Evolutionary conservation across 495 filamentous ascomycete genomes (phyloP).

Genomic region (Xanthoparmelia taractica): DNA sequence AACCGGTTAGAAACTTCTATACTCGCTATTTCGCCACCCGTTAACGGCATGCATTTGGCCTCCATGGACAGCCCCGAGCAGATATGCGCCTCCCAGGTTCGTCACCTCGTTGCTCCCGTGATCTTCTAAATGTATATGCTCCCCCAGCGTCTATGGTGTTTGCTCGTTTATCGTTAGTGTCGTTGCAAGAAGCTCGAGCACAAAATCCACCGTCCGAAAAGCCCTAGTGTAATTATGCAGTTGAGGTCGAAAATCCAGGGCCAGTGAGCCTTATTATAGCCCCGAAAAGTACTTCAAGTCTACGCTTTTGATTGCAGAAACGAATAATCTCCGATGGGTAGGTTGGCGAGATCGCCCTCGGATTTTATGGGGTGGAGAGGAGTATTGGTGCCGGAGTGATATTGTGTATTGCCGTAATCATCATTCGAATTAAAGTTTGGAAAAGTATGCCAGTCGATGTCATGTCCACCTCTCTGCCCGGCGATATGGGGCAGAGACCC

Average conservation of each 20-base stretch:
- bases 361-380: conserved; percentile 21
- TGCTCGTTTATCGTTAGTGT: conserved; percentile 15
- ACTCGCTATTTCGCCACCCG: background rate
- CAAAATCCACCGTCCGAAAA: background rate
- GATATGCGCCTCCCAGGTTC: conserved; percentile 11
- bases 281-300: background rate
- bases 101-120: background rate
- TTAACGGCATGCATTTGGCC: background rate
- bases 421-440: conserved; percentile 6
- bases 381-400: conserved; percentile 19
- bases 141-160: conserved; percentile 6
- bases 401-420: conserved; percentile 20
- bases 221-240: conserved; percentile 7
- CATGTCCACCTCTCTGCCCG: conserved; percentile 16
- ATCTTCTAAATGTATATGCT: conserved; percentile 6
- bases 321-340: background rate
- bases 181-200: conserved; percentile 13
- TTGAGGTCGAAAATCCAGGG: background rate
- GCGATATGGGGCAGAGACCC: conserved; percentile 25
- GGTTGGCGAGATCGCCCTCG: conserved; percentile 17
- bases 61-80: conserved; percentile 5
- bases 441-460: conserved; percentile 15
- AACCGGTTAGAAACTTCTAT: background rate
- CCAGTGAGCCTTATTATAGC: background rate
- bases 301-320: conserved; percentile 8